A percentile compares a stretch with the other conserved stretches of the same genome.
These are phyloP conservation scores for Zelonia costaricensis DNA, from an alignment of 208 protist genomes.

Conservation along the genomic window DNA sequence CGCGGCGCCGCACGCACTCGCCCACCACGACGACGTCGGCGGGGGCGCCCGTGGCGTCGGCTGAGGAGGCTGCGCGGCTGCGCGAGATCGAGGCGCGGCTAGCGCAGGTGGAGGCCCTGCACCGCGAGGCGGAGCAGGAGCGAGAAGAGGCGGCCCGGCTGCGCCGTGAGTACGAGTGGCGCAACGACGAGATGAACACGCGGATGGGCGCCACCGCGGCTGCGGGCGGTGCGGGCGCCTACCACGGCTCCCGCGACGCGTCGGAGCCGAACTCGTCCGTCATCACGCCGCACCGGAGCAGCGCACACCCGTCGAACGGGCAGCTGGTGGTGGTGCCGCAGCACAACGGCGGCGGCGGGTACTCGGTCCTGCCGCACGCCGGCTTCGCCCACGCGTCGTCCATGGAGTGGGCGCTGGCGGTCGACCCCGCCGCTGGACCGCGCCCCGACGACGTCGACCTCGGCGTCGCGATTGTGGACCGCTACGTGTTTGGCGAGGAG, in stretches of 20 bases:
- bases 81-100: slow-evolving; percentile 78
- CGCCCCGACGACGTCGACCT: slow-evolving; percentile 50
- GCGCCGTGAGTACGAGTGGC: slow-evolving; percentile 64
- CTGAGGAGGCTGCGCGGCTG: slow-evolving; percentile 49
- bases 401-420: slow-evolving; percentile 17
- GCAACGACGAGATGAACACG: slow-evolving; percentile 38
- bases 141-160: slow-evolving; percentile 55
- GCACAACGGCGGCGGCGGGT: slow-evolving; percentile 18
- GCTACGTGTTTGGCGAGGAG: slow-evolving; percentile 80
- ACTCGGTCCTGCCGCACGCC: not conserved
- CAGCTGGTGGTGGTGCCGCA: slow-evolving; percentile 29
- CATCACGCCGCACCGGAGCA: slow-evolving; percentile 10
- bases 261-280: slow-evolving; percentile 37
- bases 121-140: slow-evolving; percentile 62
- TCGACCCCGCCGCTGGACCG: slow-evolving; percentile 19
- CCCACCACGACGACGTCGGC: slow-evolving; percentile 20
- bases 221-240: not conserved
- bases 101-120: slow-evolving; percentile 64
- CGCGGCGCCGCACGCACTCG: slow-evolving; percentile 16
- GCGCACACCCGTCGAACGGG: slow-evolving; percentile 10
- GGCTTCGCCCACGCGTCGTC: not conserved
- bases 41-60: slow-evolving; percentile 16
- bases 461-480: slow-evolving; percentile 55
- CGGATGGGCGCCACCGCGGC: slow-evolving; percentile 5
- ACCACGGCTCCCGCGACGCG: slow-evolving; percentile 21